These are phyloP conservation scores for Leucosporidium yakuticum DNA, from an alignment of 768 basidiomycete species.

Conservation along the genomic window DNA sequence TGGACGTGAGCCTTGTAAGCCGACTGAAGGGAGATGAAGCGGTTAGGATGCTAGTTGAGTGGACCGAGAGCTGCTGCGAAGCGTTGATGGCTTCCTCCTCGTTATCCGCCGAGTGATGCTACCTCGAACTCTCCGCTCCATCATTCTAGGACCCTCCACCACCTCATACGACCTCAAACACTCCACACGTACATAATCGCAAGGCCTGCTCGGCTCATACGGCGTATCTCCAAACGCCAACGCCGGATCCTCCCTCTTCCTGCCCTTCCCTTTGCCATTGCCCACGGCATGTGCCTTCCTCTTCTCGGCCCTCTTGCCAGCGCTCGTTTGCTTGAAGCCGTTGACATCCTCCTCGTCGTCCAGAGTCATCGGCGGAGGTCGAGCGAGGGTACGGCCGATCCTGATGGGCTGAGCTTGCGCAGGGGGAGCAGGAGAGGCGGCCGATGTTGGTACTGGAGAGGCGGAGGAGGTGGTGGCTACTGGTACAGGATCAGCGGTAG, in stretches of 20 bases:
- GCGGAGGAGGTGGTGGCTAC: not conserved
- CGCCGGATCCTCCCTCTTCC: slow-evolving; percentile 22
- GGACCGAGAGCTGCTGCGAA: not conserved
- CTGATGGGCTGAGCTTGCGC: not conserved
- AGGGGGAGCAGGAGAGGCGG: not conserved
- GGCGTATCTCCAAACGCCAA: slow-evolving; percentile 20
- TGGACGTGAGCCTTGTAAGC: slow-evolving; percentile 31
- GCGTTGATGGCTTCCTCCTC: not conserved
- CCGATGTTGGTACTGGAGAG: not conserved
- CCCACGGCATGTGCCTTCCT: slow-evolving; percentile 13
- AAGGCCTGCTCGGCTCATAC: slow-evolving; percentile 31
- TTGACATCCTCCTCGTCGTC: slow-evolving; percentile 31
- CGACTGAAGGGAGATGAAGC: slow-evolving; percentile 1
- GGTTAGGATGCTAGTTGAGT: not conserved
- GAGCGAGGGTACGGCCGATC: slow-evolving; percentile 7
- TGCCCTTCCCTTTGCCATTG: slow-evolving; percentile 22
- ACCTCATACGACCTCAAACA: not conserved
- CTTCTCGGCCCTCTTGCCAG: slow-evolving; percentile 19
- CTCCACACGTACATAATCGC: slow-evolving; percentile 29
- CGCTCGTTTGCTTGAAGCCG: slow-evolving; percentile 18
- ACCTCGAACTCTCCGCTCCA: too few species aligned
- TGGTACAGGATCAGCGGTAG: not conserved
- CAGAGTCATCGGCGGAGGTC: slow-evolving; percentile 23
- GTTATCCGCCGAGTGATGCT: too few species aligned
- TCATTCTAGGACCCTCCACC: not conserved